Evolutionary conservation across 129 eudicot species (phyloP).

Genomic region (Flaveria sonorensis): DNA sequence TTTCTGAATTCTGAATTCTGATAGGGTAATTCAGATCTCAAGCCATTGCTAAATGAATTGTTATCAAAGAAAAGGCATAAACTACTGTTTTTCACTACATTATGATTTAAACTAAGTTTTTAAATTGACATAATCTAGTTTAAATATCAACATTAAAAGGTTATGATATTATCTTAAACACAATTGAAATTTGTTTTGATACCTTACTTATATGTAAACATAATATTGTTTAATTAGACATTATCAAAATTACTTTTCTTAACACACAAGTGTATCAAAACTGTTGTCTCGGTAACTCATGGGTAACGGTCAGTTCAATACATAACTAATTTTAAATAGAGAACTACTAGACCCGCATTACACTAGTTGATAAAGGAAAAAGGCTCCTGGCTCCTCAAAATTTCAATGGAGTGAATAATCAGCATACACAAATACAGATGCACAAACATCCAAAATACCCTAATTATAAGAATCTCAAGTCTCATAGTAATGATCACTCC

Average conservation of each 20-base stretch:
- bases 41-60: not conserved
- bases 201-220: too few species aligned
- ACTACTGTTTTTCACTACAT: too few species aligned
- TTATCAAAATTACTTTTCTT: too few species aligned
- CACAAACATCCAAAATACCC: not conserved
- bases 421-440: not conserved
- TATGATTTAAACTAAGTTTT: not conserved
- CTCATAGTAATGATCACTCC: not conserved
- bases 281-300: not conserved
- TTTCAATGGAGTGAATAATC: not conserved
- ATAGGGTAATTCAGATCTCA: not conserved
- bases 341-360: not conserved
- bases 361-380: not conserved
- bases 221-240: not conserved
- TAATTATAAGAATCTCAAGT: not conserved
- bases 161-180: not conserved
- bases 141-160: not conserved
- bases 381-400: not conserved
- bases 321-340: not conserved
- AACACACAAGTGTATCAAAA: not conserved
- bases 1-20: not conserved
- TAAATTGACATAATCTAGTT: too few species aligned
- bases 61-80: not conserved
- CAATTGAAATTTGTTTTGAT: too few species aligned
- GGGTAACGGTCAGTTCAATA: not conserved